phyloP scores from a whole-genome alignment of 805 yeast species.

The Kluyveromyces dobzhanskii region DNA sequence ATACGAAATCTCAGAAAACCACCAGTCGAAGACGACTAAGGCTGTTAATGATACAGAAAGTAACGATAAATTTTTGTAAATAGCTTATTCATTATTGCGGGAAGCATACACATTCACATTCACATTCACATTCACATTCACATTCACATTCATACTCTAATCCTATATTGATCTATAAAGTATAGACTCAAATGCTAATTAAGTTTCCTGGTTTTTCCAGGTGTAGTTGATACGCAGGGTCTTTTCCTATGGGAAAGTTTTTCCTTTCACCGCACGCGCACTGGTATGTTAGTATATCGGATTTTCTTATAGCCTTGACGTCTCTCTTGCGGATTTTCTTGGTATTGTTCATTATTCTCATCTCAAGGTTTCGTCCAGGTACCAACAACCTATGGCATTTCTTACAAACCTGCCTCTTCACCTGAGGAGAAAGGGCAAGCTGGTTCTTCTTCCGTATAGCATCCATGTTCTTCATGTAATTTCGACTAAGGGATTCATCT shows the following conservation, averaged over 20 bases:
- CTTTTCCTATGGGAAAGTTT: slow-evolving; percentile 54
- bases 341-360: slow-evolving; percentile 13
- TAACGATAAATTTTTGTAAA: not conserved
- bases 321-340: slow-evolving; percentile 1
- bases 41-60: not conserved
- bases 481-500: slow-evolving; percentile 39
- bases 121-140: too few relatives aligned
- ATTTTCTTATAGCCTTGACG: slow-evolving; percentile 23
- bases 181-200: not conserved
- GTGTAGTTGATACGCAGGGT: slow-evolving; percentile 35
- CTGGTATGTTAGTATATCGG: slow-evolving; percentile 40
- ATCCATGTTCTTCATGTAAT: slow-evolving; percentile 46
- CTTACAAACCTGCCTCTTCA: slow-evolving; percentile 67
- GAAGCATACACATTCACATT: not conserved
- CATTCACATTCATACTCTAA: too few relatives aligned
- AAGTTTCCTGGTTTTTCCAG: slow-evolving; percentile 18
- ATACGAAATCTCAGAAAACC: not conserved
- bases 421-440: slow-evolving; percentile 48
- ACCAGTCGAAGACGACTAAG: not conserved
- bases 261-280: slow-evolving; percentile 50
- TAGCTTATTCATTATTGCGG: not conserved
- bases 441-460: slow-evolving; percentile 62
- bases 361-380: slow-evolving; percentile 38
- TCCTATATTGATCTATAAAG: too few relatives aligned
- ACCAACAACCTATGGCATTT: slow-evolving; percentile 45